Evolutionary conservation across 495 filamentous ascomycete species (phyloP).

Genomic region (Parachaetomium inaequale): DNA sequence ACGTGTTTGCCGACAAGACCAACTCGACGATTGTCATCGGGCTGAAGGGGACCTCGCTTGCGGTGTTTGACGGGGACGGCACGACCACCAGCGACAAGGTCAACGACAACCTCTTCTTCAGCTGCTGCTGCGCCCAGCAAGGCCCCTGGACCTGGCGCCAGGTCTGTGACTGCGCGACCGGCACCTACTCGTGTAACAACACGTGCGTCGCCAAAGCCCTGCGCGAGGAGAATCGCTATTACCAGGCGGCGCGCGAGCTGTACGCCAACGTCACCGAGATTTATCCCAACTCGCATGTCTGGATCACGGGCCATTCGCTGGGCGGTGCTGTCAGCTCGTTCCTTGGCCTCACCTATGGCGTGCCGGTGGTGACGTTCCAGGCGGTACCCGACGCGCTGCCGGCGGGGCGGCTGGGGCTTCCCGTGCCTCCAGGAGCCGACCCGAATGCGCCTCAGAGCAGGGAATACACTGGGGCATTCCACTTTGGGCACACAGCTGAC

Average conservation of each 20-base stretch:
- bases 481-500: slow-evolving; percentile 95
- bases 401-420: slow-evolving; percentile 78
- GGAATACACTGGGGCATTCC: slow-evolving; percentile 72
- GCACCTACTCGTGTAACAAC: slow-evolving; percentile 82
- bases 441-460: slow-evolving; percentile 65
- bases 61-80: slow-evolving; percentile 90
- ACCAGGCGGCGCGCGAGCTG: slow-evolving; percentile 77
- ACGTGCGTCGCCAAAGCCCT: slow-evolving; percentile 78
- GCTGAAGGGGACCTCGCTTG: slow-evolving; percentile 84
- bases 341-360: slow-evolving; percentile 83
- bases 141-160: slow-evolving; percentile 82
- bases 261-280: slow-evolving; percentile 88
- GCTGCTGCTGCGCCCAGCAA: slow-evolving; percentile 94
- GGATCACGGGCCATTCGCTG: slow-evolving; percentile 85
- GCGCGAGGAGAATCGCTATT: slow-evolving; percentile 81
- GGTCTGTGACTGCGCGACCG: slow-evolving; percentile 84
- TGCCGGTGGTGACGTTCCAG: slow-evolving; percentile 85
- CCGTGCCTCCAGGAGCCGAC: slow-evolving; percentile 73
- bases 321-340: slow-evolving; percentile 83
- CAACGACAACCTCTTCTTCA: slow-evolving; percentile 97
- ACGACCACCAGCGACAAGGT: slow-evolving; percentile 96
- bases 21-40: slow-evolving; percentile 89
- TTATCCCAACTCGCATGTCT: slow-evolving; percentile 82
- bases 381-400: slow-evolving; percentile 87
- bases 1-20: slow-evolving; percentile 81